A percentile compares a stretch with the other conserved stretches of the same genome.
Conservation (phyloP, 2,329 filamentous ascomycete genomes). For the Stemphylium vesicarium region DNA sequence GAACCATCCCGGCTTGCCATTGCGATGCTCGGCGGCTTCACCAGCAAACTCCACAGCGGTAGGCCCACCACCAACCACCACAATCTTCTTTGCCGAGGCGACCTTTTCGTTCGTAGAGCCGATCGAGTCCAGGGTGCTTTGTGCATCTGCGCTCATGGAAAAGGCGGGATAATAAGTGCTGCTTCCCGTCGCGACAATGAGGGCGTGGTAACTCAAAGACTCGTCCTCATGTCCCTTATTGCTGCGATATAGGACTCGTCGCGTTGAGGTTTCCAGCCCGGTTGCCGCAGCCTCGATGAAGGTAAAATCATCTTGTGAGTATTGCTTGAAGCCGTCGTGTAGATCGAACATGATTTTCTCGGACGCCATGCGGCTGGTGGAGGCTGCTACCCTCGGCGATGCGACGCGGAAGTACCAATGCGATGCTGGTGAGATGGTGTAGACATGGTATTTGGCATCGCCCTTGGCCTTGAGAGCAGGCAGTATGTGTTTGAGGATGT, state of each 20-base stretch:
- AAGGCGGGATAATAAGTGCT: conserved; percentile 54
- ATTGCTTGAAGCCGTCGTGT: conserved; percentile 58
- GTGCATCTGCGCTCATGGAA: conserved; percentile 49
- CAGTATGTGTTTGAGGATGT: conserved; percentile 45
- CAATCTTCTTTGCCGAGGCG: conserved; percentile 50
- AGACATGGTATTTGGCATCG: conserved; percentile 56
- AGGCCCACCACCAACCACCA: conserved; percentile 58
- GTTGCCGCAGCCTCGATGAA: conserved; percentile 60
- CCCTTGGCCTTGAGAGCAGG: conserved; percentile 40
- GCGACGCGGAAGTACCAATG: conserved; percentile 62
- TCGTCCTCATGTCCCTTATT: conserved; percentile 29
- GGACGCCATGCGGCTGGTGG: conserved; percentile 54
- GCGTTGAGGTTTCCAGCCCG: conserved; percentile 51
- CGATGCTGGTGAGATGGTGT: conserved; percentile 60
- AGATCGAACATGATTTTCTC: conserved; percentile 60
- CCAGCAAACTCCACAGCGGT: conserved; percentile 58
- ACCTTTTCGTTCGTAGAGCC: conserved; percentile 46
- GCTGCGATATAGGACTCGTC: conserved; percentile 54
- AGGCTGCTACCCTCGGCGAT: conserved; percentile 60
- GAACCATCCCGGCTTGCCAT: conserved; percentile 52
- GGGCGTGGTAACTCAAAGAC: conserved; percentile 58
- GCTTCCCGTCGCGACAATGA: conserved; percentile 63
- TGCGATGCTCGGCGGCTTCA: conserved; percentile 53
- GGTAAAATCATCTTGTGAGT: conserved; percentile 55
- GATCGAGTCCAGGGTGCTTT: conserved; percentile 38